phyloP scores from a whole-genome alignment of 805 yeast genomes.

The Kodamaea neixiangensis region DNA sequence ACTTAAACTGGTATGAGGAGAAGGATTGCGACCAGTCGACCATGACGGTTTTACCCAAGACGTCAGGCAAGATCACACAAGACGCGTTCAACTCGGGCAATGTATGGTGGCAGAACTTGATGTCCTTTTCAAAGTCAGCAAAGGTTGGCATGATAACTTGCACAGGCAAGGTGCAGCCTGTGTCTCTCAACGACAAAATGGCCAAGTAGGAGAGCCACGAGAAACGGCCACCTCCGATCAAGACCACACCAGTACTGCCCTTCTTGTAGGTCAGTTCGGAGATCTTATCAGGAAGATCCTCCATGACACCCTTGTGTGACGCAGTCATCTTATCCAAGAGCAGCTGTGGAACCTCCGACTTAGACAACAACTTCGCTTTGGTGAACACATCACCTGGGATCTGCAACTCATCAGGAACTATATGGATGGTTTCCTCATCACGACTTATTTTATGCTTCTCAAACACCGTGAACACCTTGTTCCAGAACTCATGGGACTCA shows the following conservation, averaged over 20 bases:
- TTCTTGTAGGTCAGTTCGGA: slow-evolving; percentile 21
- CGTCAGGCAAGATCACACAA: slow-evolving; percentile 54
- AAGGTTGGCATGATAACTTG: slow-evolving; percentile 39
- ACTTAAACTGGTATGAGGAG: slow-evolving; percentile 68
- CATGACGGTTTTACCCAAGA: slow-evolving; percentile 54
- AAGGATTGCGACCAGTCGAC: slow-evolving; percentile 40
- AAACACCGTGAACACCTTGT: slow-evolving; percentile 24
- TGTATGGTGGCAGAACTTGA: slow-evolving; percentile 44
- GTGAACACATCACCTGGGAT: slow-evolving; percentile 20
- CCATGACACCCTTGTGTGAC: slow-evolving; percentile 23
- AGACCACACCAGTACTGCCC: slow-evolving; percentile 31
- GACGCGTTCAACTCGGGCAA: slow-evolving; percentile 63
- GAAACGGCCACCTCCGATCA: slow-evolving; percentile 38
- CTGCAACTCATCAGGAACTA: slow-evolving; percentile 21
- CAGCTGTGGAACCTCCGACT: slow-evolving; percentile 26
- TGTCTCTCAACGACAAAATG: slow-evolving; percentile 31
- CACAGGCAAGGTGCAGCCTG: slow-evolving; percentile 41
- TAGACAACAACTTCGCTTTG: slow-evolving; percentile 26
- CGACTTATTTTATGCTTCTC: slow-evolving; percentile 19
- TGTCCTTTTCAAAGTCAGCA: slow-evolving; percentile 33
- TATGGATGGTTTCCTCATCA: slow-evolving; percentile 18
- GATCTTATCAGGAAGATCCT: slow-evolving; percentile 22
- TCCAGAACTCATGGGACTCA: slow-evolving; percentile 31
- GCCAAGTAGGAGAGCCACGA: slow-evolving; percentile 40
- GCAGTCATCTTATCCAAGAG: slow-evolving; percentile 22